Base-by-base conservation (phyloP, 2,329 filamentous ascomycete genomes). In the Geosmithia putterillii region DNA sequence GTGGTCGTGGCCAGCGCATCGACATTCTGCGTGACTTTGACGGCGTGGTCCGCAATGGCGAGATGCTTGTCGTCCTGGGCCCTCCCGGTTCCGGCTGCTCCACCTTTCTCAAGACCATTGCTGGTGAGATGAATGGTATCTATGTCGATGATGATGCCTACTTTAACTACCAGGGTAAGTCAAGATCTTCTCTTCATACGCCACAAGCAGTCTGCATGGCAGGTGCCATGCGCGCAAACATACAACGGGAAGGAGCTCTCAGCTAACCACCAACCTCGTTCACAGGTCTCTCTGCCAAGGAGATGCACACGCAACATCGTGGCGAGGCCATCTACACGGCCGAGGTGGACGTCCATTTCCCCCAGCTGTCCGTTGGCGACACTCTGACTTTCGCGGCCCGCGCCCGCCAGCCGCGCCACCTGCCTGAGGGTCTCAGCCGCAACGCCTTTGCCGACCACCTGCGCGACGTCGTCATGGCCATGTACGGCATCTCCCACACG, bases 281-380 rank as follows among this genome's bases (percentile, higher is more conserved):
- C n/a, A n/a, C n/a, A 71, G 76, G 81, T 51, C 71, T 86, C 53
- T 66, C 75, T 3, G 73, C 84, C 44, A 64, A 84, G 54, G 75
- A 86, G 56, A 90, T 92, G 83, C 77, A 84, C 62, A 76, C 75
- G 10, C 69, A 75, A 48, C 88, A 90, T 64, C 80, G 84, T 22
- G 86, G 86, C 50, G 86, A 94, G 62, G 84, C 84, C 48, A 89
- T 92, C 58, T 92, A 92, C 63, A 89, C 84, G 0, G 84, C 84
- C 46, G 86, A 92, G 59, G 81, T 86, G 32, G 87, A 94, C 57
- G 81, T 84, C 4, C 84, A 89, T 61, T 89, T 89, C 55, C 83
- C 84, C 12, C 75, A 81, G 63, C 63, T 92, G 52, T 80, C 76
- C 2, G 85, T 90, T 38, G 83, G 83, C 42, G 82, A 90, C 53